Conservation (phyloP, 257 asterid genomes). For the Rauvolfia tetraphylla region DNA sequence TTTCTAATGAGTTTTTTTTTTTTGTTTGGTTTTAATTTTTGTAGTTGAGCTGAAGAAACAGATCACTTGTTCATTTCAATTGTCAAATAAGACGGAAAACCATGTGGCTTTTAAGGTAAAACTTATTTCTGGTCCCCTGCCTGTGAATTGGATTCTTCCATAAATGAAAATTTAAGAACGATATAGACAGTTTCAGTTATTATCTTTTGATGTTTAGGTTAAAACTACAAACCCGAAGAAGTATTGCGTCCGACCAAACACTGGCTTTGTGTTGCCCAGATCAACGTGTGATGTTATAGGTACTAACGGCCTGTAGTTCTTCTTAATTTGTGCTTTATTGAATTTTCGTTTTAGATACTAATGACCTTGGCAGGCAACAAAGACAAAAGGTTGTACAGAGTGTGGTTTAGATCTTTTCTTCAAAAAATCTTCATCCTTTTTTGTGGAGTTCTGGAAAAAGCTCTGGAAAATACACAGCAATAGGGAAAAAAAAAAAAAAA, state of each 20-base stretch:
- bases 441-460: neutral
- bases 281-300: slow-evolving; percentile 55
- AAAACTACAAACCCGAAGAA: slow-evolving; percentile 75
- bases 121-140: neutral
- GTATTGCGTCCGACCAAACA: slow-evolving; percentile 74
- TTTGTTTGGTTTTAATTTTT: slow-evolving; percentile 6
- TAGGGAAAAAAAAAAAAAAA: neutral
- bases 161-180: too few relatives aligned
- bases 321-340: neutral
- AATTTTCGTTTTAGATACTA: slow-evolving; percentile 17
- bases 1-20: too few relatives aligned
- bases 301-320: neutral
- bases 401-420: neutral
- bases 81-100: slow-evolving; percentile 62
- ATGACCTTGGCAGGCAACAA: neutral
- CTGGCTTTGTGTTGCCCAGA: slow-evolving; percentile 65
- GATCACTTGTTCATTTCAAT: slow-evolving; percentile 69
- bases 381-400: neutral
- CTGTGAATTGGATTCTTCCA: neutral
- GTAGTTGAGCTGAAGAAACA: slow-evolving; percentile 80
- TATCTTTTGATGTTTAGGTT: slow-evolving; percentile 37
- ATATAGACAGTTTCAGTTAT: neutral
- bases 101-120: slow-evolving; percentile 71
- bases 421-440: neutral
- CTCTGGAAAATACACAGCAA: neutral